Percentiles rank a stretch among this genome's conserved stretches.
Evolutionary conservation across 2,329 filamentous ascomycete species (phyloP).

Genomic region (Rutstroemia sp.): DNA sequence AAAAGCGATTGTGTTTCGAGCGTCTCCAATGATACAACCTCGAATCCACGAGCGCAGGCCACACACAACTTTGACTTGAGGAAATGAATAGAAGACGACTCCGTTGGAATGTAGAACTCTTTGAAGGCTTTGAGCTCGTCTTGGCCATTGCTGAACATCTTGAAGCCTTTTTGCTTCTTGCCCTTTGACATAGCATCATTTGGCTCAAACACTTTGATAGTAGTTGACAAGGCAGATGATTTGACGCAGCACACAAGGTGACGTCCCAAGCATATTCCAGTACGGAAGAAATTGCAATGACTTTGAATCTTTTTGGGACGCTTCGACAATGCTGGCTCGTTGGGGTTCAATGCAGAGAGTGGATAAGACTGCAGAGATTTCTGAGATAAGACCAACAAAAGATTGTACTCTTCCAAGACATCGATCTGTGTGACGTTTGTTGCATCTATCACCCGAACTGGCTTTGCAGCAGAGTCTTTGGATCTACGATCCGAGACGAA

Average conservation of each 20-base stretch:
- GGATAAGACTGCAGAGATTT: slow-evolving; percentile 89
- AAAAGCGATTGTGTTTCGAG: slow-evolving; percentile 96
- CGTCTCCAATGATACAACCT: slow-evolving; percentile 92
- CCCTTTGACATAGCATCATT: slow-evolving; percentile 90
- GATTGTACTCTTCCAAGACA: slow-evolving; percentile 88
- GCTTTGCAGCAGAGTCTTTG: slow-evolving; percentile 66
- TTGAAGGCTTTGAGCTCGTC: slow-evolving; percentile 96
- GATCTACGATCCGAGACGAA: slow-evolving; percentile 87
- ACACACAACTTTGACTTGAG: slow-evolving; percentile 94
- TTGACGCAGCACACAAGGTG: slow-evolving; percentile 97
- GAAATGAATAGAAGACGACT: slow-evolving; percentile 98
- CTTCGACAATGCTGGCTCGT: slow-evolving; percentile 73
- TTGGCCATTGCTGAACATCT: slow-evolving; percentile 90
- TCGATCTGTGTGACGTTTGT: slow-evolving; percentile 90
- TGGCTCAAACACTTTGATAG: slow-evolving; percentile 98
- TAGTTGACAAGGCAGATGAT: slow-evolving; percentile 84
- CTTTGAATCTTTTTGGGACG: slow-evolving; percentile 93
- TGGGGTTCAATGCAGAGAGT: slow-evolving; percentile 75
- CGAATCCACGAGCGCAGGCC: slow-evolving; percentile 89
- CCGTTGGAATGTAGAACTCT: slow-evolving; percentile 97
- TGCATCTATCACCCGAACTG: slow-evolving; percentile 77
- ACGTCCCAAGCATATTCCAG: slow-evolving; percentile 86
- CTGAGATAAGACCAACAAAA: slow-evolving; percentile 85
- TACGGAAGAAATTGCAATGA: slow-evolving; percentile 98
- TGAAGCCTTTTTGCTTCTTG: slow-evolving; percentile 93